These are phyloP conservation scores for Metarhizium humberi DNA, from an alignment of 2,329 filamentous ascomycete genomes.

Conservation along the genomic window DNA sequence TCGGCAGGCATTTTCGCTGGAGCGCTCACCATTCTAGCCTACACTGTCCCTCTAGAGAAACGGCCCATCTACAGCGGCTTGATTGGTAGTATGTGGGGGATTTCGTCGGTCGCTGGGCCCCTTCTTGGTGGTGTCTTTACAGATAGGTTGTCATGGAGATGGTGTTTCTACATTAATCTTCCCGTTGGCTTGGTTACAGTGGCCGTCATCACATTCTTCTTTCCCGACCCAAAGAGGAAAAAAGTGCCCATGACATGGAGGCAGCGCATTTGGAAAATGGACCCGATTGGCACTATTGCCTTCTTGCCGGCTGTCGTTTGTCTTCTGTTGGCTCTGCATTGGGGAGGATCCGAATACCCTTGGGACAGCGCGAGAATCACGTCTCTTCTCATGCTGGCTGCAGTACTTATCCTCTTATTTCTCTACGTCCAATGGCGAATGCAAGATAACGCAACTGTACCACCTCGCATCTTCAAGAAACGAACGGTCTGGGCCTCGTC, in stretches of 20 bases:
- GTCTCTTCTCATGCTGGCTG: not conserved
- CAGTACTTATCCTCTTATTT: constrained; percentile 21
- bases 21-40: constrained; percentile 34
- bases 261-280: not conserved
- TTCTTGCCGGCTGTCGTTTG: constrained; percentile 31
- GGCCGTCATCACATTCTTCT: constrained; percentile 19
- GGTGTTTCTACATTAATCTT: constrained; percentile 22
- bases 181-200: constrained; percentile 14
- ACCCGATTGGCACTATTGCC: constrained; percentile 17
- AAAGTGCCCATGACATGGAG: not conserved
- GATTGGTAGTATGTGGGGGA: constrained; percentile 13
- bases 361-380: constrained; percentile 4
- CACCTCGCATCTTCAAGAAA: constrained; percentile 29
- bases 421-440: constrained; percentile 28
- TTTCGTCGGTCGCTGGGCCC: constrained; percentile 15
- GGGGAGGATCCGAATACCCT: constrained; percentile 29
- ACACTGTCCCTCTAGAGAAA: constrained; percentile 15
- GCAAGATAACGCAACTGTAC: constrained; percentile 32
- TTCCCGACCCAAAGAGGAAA: constrained; percentile 19
- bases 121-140: constrained; percentile 15
- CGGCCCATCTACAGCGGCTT: constrained; percentile 15
- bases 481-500: constrained; percentile 28
- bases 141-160: constrained; percentile 16
- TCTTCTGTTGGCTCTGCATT: constrained; percentile 39
- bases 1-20: constrained; percentile 34